phyloP scores from a whole-genome alignment of 108 stramenopile genomes.

The Fragilariopsis cylindrus region DNA sequence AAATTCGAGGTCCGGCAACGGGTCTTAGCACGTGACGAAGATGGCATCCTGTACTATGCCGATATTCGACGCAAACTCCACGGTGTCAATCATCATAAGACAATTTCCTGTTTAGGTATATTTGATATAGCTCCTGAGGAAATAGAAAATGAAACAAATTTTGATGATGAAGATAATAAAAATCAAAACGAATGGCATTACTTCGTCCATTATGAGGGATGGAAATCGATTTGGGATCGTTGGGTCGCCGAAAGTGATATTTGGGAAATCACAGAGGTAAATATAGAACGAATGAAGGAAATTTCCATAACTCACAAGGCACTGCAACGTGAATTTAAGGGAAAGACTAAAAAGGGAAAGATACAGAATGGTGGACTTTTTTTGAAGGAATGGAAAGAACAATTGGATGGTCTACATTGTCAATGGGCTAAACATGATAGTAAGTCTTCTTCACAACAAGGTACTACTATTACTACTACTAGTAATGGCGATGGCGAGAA shows the following conservation, averaged over 20 bases:
- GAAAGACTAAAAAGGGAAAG: constrained; percentile 9
- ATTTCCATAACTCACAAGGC: constrained; percentile 44
- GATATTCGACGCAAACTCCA: constrained; percentile 51
- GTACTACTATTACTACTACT: background rate
- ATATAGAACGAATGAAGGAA: constrained; percentile 36
- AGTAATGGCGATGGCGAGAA: background rate
- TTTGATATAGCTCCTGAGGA: constrained; percentile 1
- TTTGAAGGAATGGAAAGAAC: constrained; percentile 34
- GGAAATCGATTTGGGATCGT: constrained; percentile 84
- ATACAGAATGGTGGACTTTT: constrained; percentile 30
- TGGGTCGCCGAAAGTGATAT: constrained; percentile 65
- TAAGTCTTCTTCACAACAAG: background rate
- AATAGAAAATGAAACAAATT: constrained; percentile 1
- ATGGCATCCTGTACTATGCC: constrained; percentile 63
- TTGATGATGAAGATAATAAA: constrained; percentile 11
- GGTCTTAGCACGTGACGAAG: constrained; percentile 60
- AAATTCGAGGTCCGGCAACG: constrained; percentile 39
- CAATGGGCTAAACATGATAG: constrained; percentile 24
- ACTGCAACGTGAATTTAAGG: constrained; percentile 23
- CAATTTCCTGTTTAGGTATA: constrained; percentile 13
- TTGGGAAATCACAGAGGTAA: constrained; percentile 32
- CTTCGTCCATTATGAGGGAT: constrained; percentile 75
- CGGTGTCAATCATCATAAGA: constrained; percentile 35
- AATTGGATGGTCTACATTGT: constrained; percentile 28
- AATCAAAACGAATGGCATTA: constrained; percentile 49